Conservation (phyloP, 768 basidiomycete species). For the Multifurca ochricompacta region DNA sequence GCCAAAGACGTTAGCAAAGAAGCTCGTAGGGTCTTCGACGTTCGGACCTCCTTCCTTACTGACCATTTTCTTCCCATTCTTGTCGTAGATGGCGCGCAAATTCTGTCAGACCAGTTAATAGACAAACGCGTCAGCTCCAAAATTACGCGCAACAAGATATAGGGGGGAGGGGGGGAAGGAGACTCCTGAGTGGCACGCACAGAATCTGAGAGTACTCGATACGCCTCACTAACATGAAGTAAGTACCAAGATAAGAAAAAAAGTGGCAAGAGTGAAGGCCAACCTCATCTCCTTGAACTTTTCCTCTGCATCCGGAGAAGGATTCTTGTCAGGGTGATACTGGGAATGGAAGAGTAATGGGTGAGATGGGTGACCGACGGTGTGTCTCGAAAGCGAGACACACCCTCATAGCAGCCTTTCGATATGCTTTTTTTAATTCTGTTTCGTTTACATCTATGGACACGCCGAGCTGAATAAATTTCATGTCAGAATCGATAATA, state of each 20-base stretch:
- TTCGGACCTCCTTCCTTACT: slow-evolving; percentile 71
- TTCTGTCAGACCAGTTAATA: slow-evolving; percentile 43
- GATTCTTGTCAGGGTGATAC: slow-evolving; percentile 96
- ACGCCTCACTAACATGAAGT: slow-evolving; percentile 67
- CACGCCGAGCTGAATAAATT: slow-evolving; percentile 52
- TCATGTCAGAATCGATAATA: slow-evolving; percentile 3
- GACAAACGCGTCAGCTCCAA: background rate
- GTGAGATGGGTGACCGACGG: background rate
- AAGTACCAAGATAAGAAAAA: slow-evolving; percentile 6
- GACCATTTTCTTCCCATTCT: slow-evolving; percentile 86
- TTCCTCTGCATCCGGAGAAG: slow-evolving; percentile 85
- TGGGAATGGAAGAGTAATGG: slow-evolving; percentile 25
- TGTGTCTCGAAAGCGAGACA: slow-evolving; percentile 14
- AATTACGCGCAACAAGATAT: background rate
- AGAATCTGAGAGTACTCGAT: slow-evolving; percentile 82
- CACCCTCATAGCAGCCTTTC: slow-evolving; percentile 91
- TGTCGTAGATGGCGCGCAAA: slow-evolving; percentile 84
- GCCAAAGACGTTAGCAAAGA: slow-evolving; percentile 95
- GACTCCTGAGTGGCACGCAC: slow-evolving; percentile 30
- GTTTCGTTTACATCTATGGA: slow-evolving; percentile 66
- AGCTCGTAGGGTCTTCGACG: slow-evolving; percentile 88
- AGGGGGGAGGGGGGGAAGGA: background rate
- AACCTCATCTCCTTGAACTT: slow-evolving; percentile 96
- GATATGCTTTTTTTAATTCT: slow-evolving; percentile 88
- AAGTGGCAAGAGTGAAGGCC: slow-evolving; percentile 13